Conservation (phyloP, 768 basidiomycete species). For the Lyophyllum semitale region DNA sequence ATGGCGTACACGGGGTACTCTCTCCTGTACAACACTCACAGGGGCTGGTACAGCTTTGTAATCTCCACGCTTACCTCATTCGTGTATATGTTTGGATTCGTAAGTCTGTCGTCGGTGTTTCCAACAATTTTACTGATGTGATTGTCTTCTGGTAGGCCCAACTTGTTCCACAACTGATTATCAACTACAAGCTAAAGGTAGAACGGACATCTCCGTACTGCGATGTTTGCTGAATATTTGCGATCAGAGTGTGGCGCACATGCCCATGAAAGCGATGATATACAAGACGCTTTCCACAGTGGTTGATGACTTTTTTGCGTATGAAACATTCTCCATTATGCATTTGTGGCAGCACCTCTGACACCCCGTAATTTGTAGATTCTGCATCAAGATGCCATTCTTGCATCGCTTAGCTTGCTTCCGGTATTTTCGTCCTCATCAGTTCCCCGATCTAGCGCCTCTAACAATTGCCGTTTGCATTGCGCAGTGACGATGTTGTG, state of each 20-base stretch:
- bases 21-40: constrained; percentile 79
- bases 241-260: constrained; percentile 87
- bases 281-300: constrained; percentile 91
- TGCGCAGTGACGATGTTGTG: constrained; percentile 76
- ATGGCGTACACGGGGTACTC: constrained; percentile 80
- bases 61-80: constrained; percentile 92
- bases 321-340: constrained; percentile 29
- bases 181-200: constrained; percentile 97
- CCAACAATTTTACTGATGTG: not conserved
- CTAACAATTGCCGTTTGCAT: constrained; percentile 19
- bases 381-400: constrained; percentile 96
- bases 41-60: constrained; percentile 95
- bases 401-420: constrained; percentile 90
- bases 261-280: constrained; percentile 99
- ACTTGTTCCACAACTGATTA: constrained; percentile 85
- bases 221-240: constrained; percentile 2
- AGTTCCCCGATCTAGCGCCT: constrained; percentile 19
- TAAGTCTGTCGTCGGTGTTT: constrained; percentile 44
- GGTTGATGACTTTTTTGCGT: constrained; percentile 93
- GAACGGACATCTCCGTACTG: constrained; percentile 26
- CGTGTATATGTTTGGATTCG: constrained; percentile 97
- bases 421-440: constrained; percentile 40
- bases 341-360: constrained; percentile 9
- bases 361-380: constrained; percentile 44
- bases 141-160: constrained; percentile 57